Conservation (phyloP, 1,284 basidiomycete genomes). For the Retiboletus fuscus region DNA sequence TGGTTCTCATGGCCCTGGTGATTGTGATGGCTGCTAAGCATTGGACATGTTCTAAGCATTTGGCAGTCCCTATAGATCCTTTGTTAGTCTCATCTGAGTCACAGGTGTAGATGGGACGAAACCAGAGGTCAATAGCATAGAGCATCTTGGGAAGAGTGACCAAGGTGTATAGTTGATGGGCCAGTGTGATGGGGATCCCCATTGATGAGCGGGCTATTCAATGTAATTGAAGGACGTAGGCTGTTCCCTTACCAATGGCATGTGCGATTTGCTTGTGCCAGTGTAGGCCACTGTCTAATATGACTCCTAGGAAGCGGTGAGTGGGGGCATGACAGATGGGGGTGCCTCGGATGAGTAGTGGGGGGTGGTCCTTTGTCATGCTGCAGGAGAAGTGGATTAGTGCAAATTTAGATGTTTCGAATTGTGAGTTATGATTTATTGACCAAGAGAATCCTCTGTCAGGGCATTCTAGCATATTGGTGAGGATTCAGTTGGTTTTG, state of each 20-base stretch:
- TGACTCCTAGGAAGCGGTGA: constrained; percentile 15
- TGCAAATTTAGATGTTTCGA: constrained; percentile 16
- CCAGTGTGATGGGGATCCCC: neutral
- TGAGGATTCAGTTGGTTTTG: neutral
- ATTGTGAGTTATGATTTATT: constrained; percentile 22
- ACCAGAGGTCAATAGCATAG: too few relatives aligned
- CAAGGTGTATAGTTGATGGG: constrained; percentile 36
- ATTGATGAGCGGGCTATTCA: neutral
- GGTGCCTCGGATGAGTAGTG: neutral
- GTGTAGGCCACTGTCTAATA: constrained; percentile 1
- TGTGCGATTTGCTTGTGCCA: constrained; percentile 12
- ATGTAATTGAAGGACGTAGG: constrained; percentile 18
- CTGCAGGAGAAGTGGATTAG: constrained; percentile 22
- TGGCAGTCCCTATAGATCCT: neutral
- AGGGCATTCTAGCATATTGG: neutral
- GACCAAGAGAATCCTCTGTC: too few relatives aligned
- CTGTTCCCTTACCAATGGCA: constrained; percentile 9
- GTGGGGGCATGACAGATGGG: neutral
- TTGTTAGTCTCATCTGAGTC: too few relatives aligned
- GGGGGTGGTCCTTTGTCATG: neutral
- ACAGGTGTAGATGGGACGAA: too few relatives aligned
- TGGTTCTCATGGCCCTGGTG: neutral
- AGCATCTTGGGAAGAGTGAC: constrained; percentile 44
- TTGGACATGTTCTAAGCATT: constrained; percentile 47
- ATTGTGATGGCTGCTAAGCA: constrained; percentile 20